Conservation (phyloP, 208 protist genomes). For the Trypanosoma congolense region DNA sequence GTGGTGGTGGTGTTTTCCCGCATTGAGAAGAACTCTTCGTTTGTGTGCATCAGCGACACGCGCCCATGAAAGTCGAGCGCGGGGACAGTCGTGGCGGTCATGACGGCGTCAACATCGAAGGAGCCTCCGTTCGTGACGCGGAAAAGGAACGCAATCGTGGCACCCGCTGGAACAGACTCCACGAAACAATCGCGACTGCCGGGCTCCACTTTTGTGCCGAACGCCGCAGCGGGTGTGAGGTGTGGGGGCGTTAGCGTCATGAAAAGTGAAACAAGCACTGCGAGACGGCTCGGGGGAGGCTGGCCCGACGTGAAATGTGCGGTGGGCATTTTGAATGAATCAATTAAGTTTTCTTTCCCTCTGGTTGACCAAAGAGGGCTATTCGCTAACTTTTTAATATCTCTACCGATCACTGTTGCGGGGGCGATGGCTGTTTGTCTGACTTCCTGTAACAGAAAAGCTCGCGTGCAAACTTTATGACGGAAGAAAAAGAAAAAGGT, state of each 20-base stretch:
- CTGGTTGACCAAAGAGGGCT: too few relatives aligned
- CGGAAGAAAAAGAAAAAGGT: too few relatives aligned
- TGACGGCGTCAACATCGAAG: slow-evolving; percentile 57
- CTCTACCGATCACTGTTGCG: too few relatives aligned
- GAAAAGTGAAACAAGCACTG: neutral
- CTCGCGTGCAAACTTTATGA: too few relatives aligned
- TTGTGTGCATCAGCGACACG: slow-evolving; percentile 43
- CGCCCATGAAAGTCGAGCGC: slow-evolving; percentile 26
- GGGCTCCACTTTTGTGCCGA: slow-evolving; percentile 48
- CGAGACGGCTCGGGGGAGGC: neutral
- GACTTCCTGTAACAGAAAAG: too few relatives aligned
- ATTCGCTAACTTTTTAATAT: too few relatives aligned
- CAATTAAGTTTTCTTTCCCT: too few relatives aligned
- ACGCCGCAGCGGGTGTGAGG: slow-evolving; percentile 14
- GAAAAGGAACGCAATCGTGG: slow-evolving; percentile 56
- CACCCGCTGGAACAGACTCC: slow-evolving; percentile 56
- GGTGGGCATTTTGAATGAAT: too few relatives aligned
- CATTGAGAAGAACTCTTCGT: slow-evolving; percentile 23
- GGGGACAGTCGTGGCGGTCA: slow-evolving; percentile 36
- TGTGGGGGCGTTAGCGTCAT: neutral
- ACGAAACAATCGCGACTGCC: slow-evolving; percentile 54
- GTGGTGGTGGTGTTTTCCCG: slow-evolving; percentile 29
- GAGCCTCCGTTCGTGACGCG: slow-evolving; percentile 66
- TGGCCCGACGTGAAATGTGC: neutral
- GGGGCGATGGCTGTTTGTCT: too few relatives aligned